A percentile compares a stretch with the other conserved stretches of the same genome.
Conservation (phyloP, 441 rosid genomes). For the Corymbia calophylla region DNA sequence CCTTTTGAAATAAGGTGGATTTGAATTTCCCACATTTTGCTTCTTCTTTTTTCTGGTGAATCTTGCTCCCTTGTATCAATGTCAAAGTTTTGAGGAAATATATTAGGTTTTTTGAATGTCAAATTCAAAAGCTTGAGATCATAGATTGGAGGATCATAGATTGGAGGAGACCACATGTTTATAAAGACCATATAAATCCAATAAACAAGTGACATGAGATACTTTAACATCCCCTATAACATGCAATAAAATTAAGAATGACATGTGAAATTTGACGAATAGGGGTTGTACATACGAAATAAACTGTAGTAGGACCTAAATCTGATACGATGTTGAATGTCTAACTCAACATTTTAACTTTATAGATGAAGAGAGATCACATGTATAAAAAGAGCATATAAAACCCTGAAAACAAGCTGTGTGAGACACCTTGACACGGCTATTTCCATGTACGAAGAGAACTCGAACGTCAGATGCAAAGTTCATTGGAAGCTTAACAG, state of each 20-base stretch:
- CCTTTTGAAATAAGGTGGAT: background rate
- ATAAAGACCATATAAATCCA: rapidly evolving
- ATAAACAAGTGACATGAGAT: background rate
- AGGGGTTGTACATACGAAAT: rapidly evolving
- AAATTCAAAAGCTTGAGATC: background rate
- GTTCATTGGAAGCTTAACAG: background rate
- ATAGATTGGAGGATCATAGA: background rate
- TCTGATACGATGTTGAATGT: background rate
- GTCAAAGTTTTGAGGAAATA: background rate
- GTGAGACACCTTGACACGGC: background rate
- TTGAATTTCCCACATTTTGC: background rate
- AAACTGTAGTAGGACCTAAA: background rate
- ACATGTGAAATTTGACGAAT: background rate
- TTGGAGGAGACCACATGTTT: background rate
- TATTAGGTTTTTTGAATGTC: background rate
- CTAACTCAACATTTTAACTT: background rate
- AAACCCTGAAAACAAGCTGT: rapidly evolving
- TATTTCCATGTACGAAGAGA: background rate
- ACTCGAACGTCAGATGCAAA: background rate
- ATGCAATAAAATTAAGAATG: rapidly evolving
- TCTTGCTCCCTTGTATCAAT: background rate
- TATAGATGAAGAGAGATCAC: background rate
- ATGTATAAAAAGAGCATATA: background rate
- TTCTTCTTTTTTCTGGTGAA: background rate
- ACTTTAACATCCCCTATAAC: background rate